Conservation (phyloP, 768 basidiomycete species). For the Termitomyces sp. region DNA sequence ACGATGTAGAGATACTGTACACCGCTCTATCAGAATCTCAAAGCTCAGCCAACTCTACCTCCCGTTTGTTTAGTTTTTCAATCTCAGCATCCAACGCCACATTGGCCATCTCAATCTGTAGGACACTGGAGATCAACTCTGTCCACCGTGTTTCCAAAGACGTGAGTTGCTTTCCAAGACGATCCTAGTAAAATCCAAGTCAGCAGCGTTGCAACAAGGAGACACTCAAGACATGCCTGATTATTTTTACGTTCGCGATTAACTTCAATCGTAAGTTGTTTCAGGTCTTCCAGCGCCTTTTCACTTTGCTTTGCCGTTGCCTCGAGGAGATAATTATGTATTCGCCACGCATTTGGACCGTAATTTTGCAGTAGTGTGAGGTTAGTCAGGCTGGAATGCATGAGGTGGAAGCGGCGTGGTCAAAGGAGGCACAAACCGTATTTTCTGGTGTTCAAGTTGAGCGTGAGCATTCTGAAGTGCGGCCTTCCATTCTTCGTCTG, state of each 20-base stretch:
- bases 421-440: conserved; percentile 48
- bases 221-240: conserved; percentile 48
- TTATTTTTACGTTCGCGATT: conserved; percentile 87
- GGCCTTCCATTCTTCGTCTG: conserved; percentile 73
- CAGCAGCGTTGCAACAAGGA: not conserved
- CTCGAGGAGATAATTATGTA: conserved; percentile 88
- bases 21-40: conserved; percentile 13
- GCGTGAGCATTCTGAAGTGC: conserved; percentile 75
- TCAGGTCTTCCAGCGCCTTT: conserved; percentile 69
- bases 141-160: conserved; percentile 89
- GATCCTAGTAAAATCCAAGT: conserved; percentile 46
- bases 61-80: conserved; percentile 50
- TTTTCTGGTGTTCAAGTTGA: conserved; percentile 81
- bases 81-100: conserved; percentile 84
- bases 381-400: conserved; percentile 67
- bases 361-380: conserved; percentile 79
- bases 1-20: not conserved
- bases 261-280: conserved; percentile 75
- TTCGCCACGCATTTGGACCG: conserved; percentile 87
- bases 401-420: not conserved
- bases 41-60: conserved; percentile 56
- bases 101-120: conserved; percentile 96
- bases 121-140: conserved; percentile 82
- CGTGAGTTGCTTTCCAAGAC: conserved; percentile 74
- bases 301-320: conserved; percentile 71